Evolutionary conservation across 2,329 filamentous ascomycete species (phyloP).

Genomic region (Scedosporium boydii): DNA sequence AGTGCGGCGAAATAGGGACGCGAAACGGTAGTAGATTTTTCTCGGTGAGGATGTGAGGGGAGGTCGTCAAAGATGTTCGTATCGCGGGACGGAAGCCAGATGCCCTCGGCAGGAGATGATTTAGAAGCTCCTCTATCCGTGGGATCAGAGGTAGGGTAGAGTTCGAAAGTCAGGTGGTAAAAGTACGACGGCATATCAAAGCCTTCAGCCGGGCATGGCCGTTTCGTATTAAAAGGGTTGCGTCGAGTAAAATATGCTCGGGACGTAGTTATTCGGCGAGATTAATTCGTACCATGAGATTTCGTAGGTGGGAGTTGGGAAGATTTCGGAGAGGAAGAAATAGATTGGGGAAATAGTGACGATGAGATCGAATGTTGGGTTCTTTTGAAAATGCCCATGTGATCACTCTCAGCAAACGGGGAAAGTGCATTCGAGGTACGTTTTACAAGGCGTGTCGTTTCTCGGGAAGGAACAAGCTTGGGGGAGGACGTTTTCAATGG

Average conservation of each 20-base stretch:
- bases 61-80: constrained; percentile 47
- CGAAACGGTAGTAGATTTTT: constrained; percentile 8
- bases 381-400: neutral
- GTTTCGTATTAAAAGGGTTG: neutral
- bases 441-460: neutral
- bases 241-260: neutral
- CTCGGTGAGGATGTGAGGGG: constrained; percentile 35
- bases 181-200: constrained; percentile 51
- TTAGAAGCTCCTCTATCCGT: constrained; percentile 6
- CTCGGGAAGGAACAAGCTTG: neutral
- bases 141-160: constrained; percentile 41
- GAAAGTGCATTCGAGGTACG: neutral
- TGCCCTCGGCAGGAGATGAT: constrained; percentile 10
- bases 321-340: neutral
- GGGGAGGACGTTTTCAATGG: neutral
- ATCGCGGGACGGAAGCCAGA: constrained; percentile 41
- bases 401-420: too few species aligned
- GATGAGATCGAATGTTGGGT: neutral
- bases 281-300: neutral
- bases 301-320: neutral
- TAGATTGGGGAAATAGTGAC: neutral
- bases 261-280: neutral
- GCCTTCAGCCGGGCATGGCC: neutral
- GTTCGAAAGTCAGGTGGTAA: constrained; percentile 56
- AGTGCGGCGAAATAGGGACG: neutral